Evolutionary conservation across 2,329 filamentous ascomycete genomes (phyloP).

Genomic region (Clonostachys chloroleuca): DNA sequence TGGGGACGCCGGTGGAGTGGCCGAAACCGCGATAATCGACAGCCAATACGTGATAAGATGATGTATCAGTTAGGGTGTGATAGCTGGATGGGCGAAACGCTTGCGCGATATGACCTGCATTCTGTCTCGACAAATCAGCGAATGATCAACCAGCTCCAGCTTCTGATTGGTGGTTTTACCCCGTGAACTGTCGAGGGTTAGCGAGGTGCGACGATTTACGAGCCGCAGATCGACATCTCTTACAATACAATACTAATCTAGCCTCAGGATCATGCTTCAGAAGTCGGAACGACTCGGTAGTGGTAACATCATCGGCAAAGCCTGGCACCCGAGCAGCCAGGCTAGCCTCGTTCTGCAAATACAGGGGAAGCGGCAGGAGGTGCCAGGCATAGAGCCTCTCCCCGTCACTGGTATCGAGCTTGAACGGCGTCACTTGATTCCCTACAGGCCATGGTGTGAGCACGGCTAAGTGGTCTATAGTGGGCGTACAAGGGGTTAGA

Average conservation of each 20-base stretch:
- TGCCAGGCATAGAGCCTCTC: conserved; percentile 88
- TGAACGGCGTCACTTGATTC: conserved; percentile 87
- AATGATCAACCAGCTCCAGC: not conserved
- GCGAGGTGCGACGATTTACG: too few species aligned
- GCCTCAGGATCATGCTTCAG: conserved; percentile 60
- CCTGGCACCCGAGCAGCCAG: conserved; percentile 49
- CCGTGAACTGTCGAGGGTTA: conserved; percentile 48
- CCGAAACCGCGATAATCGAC: conserved; percentile 92
- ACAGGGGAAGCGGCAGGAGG: conserved; percentile 74
- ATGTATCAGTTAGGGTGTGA: conserved; percentile 69
- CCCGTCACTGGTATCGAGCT: conserved; percentile 67
- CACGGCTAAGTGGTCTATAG: not conserved
- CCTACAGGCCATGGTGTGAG: conserved; percentile 35
- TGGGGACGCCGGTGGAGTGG: conserved; percentile 72
- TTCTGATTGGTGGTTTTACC: conserved; percentile 31
- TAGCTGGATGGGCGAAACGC: conserved; percentile 73
- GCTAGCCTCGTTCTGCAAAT: conserved; percentile 63
- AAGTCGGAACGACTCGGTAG: conserved; percentile 54
- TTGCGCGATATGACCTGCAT: conserved; percentile 83
- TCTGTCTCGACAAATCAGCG: conserved; percentile 37
- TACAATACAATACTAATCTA: conserved; percentile 60
- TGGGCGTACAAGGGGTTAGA: not conserved
- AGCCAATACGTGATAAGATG: conserved; percentile 75
- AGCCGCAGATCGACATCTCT: conserved; percentile 12
- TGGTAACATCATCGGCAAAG: conserved; percentile 46